Conservation (phyloP, 1,284 basidiomycete genomes). For the Moniliella sp. region DNA sequence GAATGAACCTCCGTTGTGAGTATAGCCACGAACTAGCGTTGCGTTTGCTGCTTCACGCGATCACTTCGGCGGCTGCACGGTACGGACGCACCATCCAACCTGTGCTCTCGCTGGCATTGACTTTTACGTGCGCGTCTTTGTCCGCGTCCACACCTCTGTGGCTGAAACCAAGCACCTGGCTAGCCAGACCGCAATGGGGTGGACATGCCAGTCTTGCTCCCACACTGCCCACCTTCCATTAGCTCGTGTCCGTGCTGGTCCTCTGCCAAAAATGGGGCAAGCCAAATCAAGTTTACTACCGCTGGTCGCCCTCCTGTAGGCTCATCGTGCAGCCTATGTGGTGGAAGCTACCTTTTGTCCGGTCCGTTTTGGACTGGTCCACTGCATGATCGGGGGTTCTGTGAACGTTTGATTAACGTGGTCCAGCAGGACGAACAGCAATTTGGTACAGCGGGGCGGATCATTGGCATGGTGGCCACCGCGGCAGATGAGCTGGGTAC, state of each 20-base stretch:
- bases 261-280: slow-evolving; percentile 12
- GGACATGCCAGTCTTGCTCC: slow-evolving; percentile 20
- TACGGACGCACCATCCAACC: slow-evolving; percentile 83
- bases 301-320: slow-evolving; percentile 48
- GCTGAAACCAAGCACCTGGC: slow-evolving; percentile 63
- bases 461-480: slow-evolving; percentile 82
- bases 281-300: slow-evolving; percentile 40
- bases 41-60: slow-evolving; percentile 61
- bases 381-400: slow-evolving; percentile 58
- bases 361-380: slow-evolving; percentile 92
- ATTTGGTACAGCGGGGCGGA: slow-evolving; percentile 61
- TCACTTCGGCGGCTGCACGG: slow-evolving; percentile 64
- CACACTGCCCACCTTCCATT: slow-evolving; percentile 18
- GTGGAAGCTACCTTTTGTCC: slow-evolving; percentile 49
- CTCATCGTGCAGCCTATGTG: slow-evolving; percentile 59
- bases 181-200: slow-evolving; percentile 19
- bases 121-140: slow-evolving; percentile 84
- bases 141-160: slow-evolving; percentile 54
- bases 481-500: slow-evolving; percentile 49
- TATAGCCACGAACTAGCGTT: slow-evolving; percentile 49
- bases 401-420: slow-evolving; percentile 51
- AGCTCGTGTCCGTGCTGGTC: slow-evolving; percentile 9
- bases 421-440: slow-evolving; percentile 39
- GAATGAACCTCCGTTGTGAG: slow-evolving; percentile 70
- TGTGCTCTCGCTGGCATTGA: slow-evolving; percentile 85